Percentiles rank a stretch among this genome's conserved stretches.
Evolutionary conservation across 441 rosid species (phyloP).

Genomic region (Geranium incanum): DNA sequence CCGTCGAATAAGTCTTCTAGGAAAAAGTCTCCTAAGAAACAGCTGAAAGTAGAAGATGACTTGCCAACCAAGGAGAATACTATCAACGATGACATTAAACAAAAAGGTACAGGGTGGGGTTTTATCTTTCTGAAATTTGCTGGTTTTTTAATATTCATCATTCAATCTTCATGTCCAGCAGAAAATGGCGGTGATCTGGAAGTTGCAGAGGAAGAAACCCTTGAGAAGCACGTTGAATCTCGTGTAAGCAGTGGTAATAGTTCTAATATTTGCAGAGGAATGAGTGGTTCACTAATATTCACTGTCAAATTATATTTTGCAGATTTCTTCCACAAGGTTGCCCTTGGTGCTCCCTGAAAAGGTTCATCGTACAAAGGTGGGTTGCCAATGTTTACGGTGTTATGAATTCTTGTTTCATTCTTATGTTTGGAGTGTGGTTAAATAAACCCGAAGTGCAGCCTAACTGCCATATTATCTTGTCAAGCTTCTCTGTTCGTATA

Average conservation of each 20-base stretch:
- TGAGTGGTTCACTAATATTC: constrained; percentile 21
- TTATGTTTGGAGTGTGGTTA: constrained; percentile 2
- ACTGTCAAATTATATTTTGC: constrained; percentile 25
- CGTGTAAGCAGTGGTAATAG: constrained; percentile 39
- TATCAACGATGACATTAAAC: constrained; percentile 26
- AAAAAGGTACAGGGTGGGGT: constrained; percentile 31
- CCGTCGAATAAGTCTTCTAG: constrained; percentile 39
- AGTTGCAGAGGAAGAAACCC: constrained; percentile 39
- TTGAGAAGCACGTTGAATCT: constrained; percentile 42
- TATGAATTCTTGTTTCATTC: neutral
- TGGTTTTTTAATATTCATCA: constrained; percentile 10
- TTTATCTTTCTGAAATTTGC: neutral
- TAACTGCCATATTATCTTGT: neutral
- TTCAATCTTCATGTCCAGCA: constrained; percentile 24
- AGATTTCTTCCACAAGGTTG: constrained; percentile 67
- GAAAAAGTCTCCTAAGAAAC: constrained; percentile 44
- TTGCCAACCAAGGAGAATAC: constrained; percentile 33
- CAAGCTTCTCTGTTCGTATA: neutral
- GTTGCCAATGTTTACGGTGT: constrained; percentile 5
- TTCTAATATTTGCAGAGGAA: constrained; percentile 17
- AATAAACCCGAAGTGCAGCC: constrained; percentile 14
- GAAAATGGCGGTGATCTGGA: constrained; percentile 38
- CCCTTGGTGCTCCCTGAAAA: constrained; percentile 89
- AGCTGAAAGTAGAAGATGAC: constrained; percentile 24
- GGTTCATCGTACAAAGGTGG: constrained; percentile 76